Evolutionary conservation across 352 stramenopile genomes (phyloP), one percentile per base, ranked within the genome.

Genomic region (Detonula confervacea): DNA sequence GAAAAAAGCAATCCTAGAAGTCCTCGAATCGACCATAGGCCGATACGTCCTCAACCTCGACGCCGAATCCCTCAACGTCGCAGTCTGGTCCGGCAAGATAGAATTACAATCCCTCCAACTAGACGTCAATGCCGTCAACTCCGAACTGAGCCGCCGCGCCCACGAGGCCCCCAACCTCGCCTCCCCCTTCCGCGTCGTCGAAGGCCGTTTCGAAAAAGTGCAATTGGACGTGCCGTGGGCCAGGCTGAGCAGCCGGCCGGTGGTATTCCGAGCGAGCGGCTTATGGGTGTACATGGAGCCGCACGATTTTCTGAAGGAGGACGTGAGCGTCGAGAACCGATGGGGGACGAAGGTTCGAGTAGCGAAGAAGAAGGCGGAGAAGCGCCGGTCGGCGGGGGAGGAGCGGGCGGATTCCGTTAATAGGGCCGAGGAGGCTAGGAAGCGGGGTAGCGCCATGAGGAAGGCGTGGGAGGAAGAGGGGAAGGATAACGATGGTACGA

Each of bases 11-110:
- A 84, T 95, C 11, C 74, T 93, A 12, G 82, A 93, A 65, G 90
- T 93, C n/a, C 69, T 95, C 4, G 84, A 92, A 76, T 75, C 75
- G 18, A 95, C 90, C 27, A 93, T 95, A 68, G 90, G 90, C 16
- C 86, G 87, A 49, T 95, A 95, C 77, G 87, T 95, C n/a, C 73
- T 73, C 9, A 91, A 93, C 79, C 69, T 95, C 2, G 90, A 95
- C 75, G 74, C 87, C 22, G 67, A 90, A 75, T 88, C 73, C 0
- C 75, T 95, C 14, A 93, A 93, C 73, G 78, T 95, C 20, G 88
- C 87, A 16, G 66, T 95, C 0, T 95, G 88, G 88, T 87, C 73
- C 39, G 90, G 90, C 1, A 91, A 93, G 65, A 93, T 95, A 63
- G 87, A 93, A 69, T 71, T 95, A 8, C 75, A 87, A 37, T 84